Evolutionary conservation across 805 yeast species (phyloP), one percentile per base, ranked within the genome.

Genomic region (Suhomyces prunicola): DNA sequence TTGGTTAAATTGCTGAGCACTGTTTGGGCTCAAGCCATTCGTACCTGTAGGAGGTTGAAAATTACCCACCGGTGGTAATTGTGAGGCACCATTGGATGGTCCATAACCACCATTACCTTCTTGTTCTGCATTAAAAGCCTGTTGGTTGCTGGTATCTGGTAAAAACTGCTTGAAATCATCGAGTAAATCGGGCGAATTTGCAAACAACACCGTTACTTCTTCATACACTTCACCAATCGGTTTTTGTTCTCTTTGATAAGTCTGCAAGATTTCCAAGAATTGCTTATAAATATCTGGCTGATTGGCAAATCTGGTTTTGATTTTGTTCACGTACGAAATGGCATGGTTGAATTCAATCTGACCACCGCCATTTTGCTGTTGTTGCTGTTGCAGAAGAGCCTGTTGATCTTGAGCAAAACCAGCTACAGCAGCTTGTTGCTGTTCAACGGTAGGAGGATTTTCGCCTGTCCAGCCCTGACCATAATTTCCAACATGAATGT

Each of bases 271-370:
- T 68, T 94, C 99, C 70, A 96, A 76, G 61, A 94, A 94, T 61
- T 86, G 91, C 72, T 94, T 94, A 76, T 94, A 94, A 53, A 92
- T 90, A 63, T 93, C 97, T 0, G 99, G 99, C 69, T 92, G 96
- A 63, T 85, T 82, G 19, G 96, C 88, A 69, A 91, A 94, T 57
- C 98, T 82, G 52, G 91, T 92, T 69, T 96, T 96, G 66, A 94
- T 94, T 72, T 92, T 91, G 75, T 94, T 94, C 55, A 94, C 99
- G 64, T 94, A 94, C 60, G 87, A 87, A 57, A 94, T 94, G 17
- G 99, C 99, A 68, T 94, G 97, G 68, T 93, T 92, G 76, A 94
- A 93, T 72, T 94, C 98, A 15, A 91, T 93, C 47, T 96, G 97
- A 2, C 83, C 80, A 1, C 83, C 80, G 7, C 84, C 76, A 64